Base-by-base conservation (phyloP, 345 rosid species). In the Populus ilicifolia region DNA sequence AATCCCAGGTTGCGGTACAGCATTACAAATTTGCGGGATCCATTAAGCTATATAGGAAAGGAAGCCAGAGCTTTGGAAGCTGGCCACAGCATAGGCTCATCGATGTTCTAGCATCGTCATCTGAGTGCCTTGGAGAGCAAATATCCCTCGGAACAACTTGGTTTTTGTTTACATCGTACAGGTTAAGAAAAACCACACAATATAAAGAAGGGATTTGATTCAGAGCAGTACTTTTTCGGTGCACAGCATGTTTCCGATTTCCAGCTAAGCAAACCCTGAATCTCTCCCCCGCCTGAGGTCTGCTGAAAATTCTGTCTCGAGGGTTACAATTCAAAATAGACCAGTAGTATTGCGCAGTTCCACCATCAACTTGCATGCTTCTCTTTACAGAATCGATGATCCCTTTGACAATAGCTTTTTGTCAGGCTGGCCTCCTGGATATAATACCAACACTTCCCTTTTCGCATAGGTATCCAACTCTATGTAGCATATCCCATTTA, bases 301-400 rank as follows among this genome's bases (percentile, higher is more conserved):
- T 35, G 89, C 79, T 0, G 97, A 91, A 86, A 86, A 89, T 64
- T 92, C 80, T 0, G 88, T 86, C 36, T 33, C 36, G 77, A 95
- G 83, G 99, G 67, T 89, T 86, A 4, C 97, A 96, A 68, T 90
- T 84, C 23, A 97, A 89, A 8, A 95, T 82, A 70, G 96, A 87
- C 81, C 90, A 80, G 75, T 95, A 95, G 84, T 95, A 95, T 62
- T 79, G 87, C 64, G 93, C 97, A 44, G 98, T 95, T 72, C 87
- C 96, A 80, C 90, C 98, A 75, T 95, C 96, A 8, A 89, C 97
- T 46, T 85, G 96, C 99, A 91, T 93, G 87, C 97, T 91, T 89
- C 98, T 89, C 84, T 82, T 91, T 54, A 94, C 70, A 11, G 96
- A 95, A 38, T 91, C 88, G 0, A 93, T n/a, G 62, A 74, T 71